These are phyloP conservation scores for Dorcoceras hygrometricum DNA, from an alignment of 257 asterid species.

Conservation along the genomic window DNA sequence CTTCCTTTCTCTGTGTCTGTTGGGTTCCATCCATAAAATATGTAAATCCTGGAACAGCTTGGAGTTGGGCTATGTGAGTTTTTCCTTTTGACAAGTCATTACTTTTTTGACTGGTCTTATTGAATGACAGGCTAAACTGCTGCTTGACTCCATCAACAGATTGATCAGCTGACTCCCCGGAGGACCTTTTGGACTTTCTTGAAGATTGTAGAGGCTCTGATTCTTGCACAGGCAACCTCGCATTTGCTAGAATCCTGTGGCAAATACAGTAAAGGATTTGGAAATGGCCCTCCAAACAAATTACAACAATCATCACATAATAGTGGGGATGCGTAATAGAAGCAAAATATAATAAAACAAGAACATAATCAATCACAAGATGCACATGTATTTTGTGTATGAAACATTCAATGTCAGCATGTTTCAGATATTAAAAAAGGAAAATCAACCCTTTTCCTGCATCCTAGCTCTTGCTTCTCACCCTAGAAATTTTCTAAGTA, in stretches of 20 bases:
- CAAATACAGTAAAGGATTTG: conserved; percentile 14
- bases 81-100: conserved; percentile 48
- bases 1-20: conserved; percentile 37
- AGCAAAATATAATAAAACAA: conserved; percentile 1
- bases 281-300: conserved; percentile 15
- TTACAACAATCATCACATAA: conserved; percentile 10
- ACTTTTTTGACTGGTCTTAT: conserved; percentile 48
- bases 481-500: neutral
- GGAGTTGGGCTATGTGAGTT: conserved; percentile 61
- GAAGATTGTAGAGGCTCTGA: conserved; percentile 38
- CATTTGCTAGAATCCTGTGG: conserved; percentile 37
- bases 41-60: conserved; percentile 74
- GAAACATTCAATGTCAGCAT: conserved; percentile 7
- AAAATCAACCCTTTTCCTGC: neutral
- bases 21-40: conserved; percentile 54
- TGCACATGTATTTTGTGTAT: neutral
- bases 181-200: conserved; percentile 31
- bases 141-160: conserved; percentile 50
- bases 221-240: conserved; percentile 28
- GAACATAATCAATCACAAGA: neutral
- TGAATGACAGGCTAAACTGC: conserved; percentile 72
- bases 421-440: conserved; percentile 8
- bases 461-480: neutral
- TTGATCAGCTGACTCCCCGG: conserved; percentile 48
- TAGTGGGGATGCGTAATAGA: neutral